Base-by-base conservation (phyloP, 116 monocot genomes). In the Papilionanthe hybrid region DNA sequence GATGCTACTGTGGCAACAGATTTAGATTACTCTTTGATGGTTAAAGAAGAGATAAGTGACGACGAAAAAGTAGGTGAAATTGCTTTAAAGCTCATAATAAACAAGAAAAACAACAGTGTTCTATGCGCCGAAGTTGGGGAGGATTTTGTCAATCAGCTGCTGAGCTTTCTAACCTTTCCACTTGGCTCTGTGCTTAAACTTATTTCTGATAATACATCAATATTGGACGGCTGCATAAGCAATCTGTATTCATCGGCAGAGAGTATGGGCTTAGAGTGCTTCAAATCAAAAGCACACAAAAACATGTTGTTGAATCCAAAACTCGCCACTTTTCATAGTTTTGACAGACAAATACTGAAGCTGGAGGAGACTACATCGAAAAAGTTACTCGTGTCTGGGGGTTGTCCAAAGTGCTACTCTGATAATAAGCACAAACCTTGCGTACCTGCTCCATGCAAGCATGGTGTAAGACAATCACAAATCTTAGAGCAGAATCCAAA, bases 161-260 rank as follows among this genome's bases (percentile, higher is more conserved):
- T 86, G 15, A 72, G 81, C 50, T 76, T 87, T 84, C 75, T 87
- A 10, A 79, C 78, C 7, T 75, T 78, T 55, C 78, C 81, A 13
- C 53, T 84, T 1, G 78, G 81, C 11, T 78, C 65, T 6, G 60
- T 79, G 17, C 17, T 72, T 10, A 72, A 65, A 65, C 10, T 53
- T 53, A 13, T 15, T 53, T 53, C 8, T 65, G 22, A 22, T 27
- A 65, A 22, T 9, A 8, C 9, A 8, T 65, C 65, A 25, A 2
- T 65, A 1, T 8, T 9, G 15, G 53, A 17, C 7, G 27, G 65
- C 2, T 25, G 65, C 65, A 65, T 65, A 9, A 27, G 23, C 22
- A 65, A 65, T 65, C 11, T 27, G 9, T 65, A 27, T 65, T 25
- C 65, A 65, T 65, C 65, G 27, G 12, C 11, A 27, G 17, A 65